These are phyloP conservation scores for Cadophora sp. DNA, from an alignment of 2,329 filamentous ascomycete genomes.

Conservation along the genomic window DNA sequence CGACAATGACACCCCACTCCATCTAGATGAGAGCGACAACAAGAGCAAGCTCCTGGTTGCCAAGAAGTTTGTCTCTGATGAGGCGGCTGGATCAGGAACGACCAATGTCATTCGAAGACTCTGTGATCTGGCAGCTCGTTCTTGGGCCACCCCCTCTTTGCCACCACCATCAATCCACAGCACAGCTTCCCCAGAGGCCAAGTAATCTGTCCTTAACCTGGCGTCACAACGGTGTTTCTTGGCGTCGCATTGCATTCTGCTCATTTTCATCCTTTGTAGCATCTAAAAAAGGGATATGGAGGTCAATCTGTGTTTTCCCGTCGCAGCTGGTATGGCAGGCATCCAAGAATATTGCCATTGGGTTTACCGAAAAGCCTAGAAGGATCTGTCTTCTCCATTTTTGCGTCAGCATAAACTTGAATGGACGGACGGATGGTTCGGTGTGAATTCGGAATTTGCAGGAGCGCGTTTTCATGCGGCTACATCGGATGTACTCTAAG, in stretches of 20 bases:
- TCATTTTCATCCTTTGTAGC: slow-evolving; percentile 31
- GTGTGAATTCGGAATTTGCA: slow-evolving; percentile 2
- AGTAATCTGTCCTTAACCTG: slow-evolving; percentile 19
- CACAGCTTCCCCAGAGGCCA: slow-evolving; percentile 18
- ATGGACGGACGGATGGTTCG: slow-evolving; percentile 4
- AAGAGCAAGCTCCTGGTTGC: slow-evolving; percentile 72
- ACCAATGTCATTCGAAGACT: slow-evolving; percentile 76
- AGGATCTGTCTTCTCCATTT: background rate
- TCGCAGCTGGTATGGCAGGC: background rate
- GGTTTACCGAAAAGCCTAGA: background rate
- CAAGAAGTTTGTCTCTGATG: slow-evolving; percentile 71
- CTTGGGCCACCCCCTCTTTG: slow-evolving; percentile 37
- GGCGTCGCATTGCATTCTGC: slow-evolving; percentile 36
- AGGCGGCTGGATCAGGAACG: slow-evolving; percentile 71
- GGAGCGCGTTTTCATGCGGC: slow-evolving; percentile 1
- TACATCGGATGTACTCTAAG: slow-evolving; percentile 11
- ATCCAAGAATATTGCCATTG: slow-evolving; percentile 1
- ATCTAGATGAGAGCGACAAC: slow-evolving; percentile 70
- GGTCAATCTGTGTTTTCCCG: slow-evolving; percentile 15
- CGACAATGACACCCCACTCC: slow-evolving; percentile 61
- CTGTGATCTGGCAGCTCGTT: slow-evolving; percentile 67
- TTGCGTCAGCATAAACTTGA: slow-evolving; percentile 7
- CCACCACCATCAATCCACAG: slow-evolving; percentile 23
- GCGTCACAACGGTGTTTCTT: slow-evolving; percentile 28
- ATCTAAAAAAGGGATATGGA: slow-evolving; percentile 29